Conservation (phyloP, 768 basidiomycete genomes). For the Scleroderma citrinum region DNA sequence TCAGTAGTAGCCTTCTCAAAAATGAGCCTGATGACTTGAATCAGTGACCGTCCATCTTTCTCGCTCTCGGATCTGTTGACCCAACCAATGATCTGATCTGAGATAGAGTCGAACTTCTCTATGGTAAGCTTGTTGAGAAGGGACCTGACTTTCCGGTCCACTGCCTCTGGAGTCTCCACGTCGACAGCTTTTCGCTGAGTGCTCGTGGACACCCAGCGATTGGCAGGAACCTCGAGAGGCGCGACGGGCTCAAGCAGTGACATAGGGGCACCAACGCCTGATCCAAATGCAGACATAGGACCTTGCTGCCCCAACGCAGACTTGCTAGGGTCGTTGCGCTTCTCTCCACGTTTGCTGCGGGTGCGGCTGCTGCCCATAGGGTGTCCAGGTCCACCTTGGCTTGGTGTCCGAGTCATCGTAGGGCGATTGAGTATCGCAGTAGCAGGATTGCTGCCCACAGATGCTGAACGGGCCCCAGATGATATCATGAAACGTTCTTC, state of each 20-base stretch:
- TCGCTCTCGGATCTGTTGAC: slow-evolving; percentile 91
- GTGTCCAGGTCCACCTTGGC: slow-evolving; percentile 50
- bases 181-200: slow-evolving; percentile 45
- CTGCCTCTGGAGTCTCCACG: slow-evolving; percentile 70
- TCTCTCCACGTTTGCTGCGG: slow-evolving; percentile 80
- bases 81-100: slow-evolving; percentile 91
- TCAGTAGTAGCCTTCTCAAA: slow-evolving; percentile 98
- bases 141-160: slow-evolving; percentile 89
- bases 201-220: slow-evolving; percentile 65
- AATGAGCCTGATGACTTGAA: slow-evolving; percentile 91
- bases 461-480: slow-evolving; percentile 44
- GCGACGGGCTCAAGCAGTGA: slow-evolving; percentile 56
- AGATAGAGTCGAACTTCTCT: slow-evolving; percentile 95
- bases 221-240: slow-evolving; percentile 72
- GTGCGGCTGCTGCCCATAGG: slow-evolving; percentile 52
- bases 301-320: slow-evolving; percentile 31
- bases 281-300: slow-evolving; percentile 17
- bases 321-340: slow-evolving; percentile 54
- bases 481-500: slow-evolving; percentile 59
- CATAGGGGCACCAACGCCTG: slow-evolving; percentile 25
- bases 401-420: slow-evolving; percentile 63
- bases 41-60: slow-evolving; percentile 89
- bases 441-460: slow-evolving; percentile 45
- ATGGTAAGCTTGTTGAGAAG: slow-evolving; percentile 94
- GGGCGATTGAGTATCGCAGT: slow-evolving; percentile 46